Evolutionary conservation across 345 rosid species (phyloP).

Genomic region (Passiflora organensis): DNA sequence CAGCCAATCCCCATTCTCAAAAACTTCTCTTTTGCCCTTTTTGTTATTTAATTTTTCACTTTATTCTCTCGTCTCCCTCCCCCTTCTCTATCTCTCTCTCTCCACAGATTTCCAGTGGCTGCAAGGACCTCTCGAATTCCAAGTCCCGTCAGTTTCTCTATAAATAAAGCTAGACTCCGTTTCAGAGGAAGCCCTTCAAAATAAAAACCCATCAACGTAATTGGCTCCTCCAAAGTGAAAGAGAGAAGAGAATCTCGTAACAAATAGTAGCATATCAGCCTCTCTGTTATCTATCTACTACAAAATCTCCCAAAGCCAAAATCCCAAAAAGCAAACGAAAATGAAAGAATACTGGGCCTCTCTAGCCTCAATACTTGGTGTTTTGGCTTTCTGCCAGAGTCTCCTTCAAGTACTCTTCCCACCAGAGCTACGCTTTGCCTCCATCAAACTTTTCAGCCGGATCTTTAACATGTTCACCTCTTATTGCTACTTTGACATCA

Average conservation of each 20-base stretch:
- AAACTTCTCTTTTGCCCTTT: conserved; percentile 9
- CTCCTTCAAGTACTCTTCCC: conserved; percentile 68
- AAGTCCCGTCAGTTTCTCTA: conserved; percentile 12
- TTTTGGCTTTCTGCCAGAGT: conserved; percentile 76
- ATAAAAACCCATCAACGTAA: not conserved
- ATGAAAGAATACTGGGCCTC: conserved; percentile 89
- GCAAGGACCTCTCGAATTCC: conserved; percentile 2
- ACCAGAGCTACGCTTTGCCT: conserved; percentile 77
- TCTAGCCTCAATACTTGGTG: conserved; percentile 71
- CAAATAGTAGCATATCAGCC: not conserved
- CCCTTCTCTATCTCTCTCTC: not conserved
- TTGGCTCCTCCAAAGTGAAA: conserved; percentile 15
- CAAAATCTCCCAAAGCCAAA: not conserved
- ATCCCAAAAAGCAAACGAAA: not conserved
- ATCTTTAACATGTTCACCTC: conserved; percentile 51
- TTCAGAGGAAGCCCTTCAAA: not conserved
- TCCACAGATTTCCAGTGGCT: conserved; percentile 4
- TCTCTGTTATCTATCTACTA: not conserved
- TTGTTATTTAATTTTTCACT: conserved; percentile 6
- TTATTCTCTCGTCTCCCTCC: conserved; percentile 8
- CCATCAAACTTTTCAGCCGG: conserved; percentile 49
- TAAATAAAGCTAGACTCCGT: conserved; percentile 1
- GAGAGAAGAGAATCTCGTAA: too few relatives aligned
- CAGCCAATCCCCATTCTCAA: conserved; percentile 4
- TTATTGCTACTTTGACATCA: conserved; percentile 83